A percentile compares a stretch with the other conserved stretches of the same genome.
These are phyloP conservation scores for Pythium monospermum DNA, from an alignment of 352 stramenopile genomes.

Conservation along the genomic window DNA sequence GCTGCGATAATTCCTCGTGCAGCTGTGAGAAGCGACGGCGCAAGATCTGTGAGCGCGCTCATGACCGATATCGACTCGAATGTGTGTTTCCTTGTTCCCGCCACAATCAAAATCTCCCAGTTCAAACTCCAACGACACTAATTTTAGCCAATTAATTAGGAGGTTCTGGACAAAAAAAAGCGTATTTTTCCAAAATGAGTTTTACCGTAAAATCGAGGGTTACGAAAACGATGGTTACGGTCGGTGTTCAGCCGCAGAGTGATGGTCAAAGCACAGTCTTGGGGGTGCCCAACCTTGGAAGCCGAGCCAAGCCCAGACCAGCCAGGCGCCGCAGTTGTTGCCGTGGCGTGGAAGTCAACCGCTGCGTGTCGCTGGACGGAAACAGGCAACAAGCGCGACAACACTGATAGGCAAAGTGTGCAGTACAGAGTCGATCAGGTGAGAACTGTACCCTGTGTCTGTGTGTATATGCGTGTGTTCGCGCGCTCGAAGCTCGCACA, in stretches of 20 bases:
- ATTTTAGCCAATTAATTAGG: slow-evolving; percentile 13
- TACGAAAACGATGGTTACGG: neutral
- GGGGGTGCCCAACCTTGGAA: too few relatives aligned
- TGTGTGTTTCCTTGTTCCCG: neutral
- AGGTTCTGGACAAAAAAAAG: neutral
- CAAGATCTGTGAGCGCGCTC: slow-evolving; percentile 6
- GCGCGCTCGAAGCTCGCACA: too few relatives aligned
- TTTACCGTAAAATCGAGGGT: slow-evolving; percentile 6
- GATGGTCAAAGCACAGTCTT: too few relatives aligned
- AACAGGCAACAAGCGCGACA: too few relatives aligned
- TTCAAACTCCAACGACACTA: neutral
- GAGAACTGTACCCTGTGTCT: too few relatives aligned
- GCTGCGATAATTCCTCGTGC: slow-evolving; percentile 16
- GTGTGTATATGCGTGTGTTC: too few relatives aligned
- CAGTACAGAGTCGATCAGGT: too few relatives aligned
- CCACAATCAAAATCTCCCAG: slow-evolving; percentile 1
- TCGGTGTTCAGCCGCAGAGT: slow-evolving; percentile 12
- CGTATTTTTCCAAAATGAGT: neutral
- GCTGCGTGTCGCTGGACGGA: too few relatives aligned
- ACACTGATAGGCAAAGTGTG: too few relatives aligned
- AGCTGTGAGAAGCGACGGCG: slow-evolving; percentile 14
- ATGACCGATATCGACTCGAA: slow-evolving; percentile 4
- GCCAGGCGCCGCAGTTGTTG: neutral
- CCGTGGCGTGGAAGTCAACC: neutral
- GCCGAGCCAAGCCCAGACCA: slow-evolving; percentile 3